Evolutionary conservation across 169 alveolate genomes (phyloP).

Genomic region (Besnoitia besnoiti): DNA sequence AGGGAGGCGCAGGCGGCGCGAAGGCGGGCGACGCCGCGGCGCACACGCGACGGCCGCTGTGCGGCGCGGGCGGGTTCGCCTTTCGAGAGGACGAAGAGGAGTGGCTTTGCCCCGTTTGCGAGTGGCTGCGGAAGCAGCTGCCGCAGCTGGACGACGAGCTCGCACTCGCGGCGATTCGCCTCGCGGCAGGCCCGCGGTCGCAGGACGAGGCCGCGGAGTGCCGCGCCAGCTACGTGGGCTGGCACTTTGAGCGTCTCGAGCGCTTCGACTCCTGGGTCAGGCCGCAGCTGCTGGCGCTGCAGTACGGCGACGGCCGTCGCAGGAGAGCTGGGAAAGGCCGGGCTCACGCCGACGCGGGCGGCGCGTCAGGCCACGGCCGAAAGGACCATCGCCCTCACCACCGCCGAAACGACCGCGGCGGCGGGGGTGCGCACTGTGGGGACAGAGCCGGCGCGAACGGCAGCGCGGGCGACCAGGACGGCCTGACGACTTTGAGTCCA

Average conservation of each 20-base stretch:
- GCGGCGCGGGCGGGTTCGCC: constrained; percentile 45
- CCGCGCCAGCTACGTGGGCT: background rate
- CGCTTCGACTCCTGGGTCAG: background rate
- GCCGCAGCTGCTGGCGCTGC: constrained; percentile 39
- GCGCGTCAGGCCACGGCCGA: background rate
- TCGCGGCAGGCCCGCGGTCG: constrained; percentile 48
- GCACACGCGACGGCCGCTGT: constrained; percentile 30
- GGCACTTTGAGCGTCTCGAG: constrained; percentile 1
- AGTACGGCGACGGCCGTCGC: constrained; percentile 43
- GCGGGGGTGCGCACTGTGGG: background rate
- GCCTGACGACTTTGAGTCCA: background rate
- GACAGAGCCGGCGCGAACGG: background rate
- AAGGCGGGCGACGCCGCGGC: background rate
- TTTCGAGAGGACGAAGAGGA: constrained; percentile 8
- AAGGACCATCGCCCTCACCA: background rate
- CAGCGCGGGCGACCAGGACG: background rate
- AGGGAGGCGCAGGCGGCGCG: constrained; percentile 1
- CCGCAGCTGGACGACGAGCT: constrained; percentile 48
- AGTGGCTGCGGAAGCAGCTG: constrained; percentile 32
- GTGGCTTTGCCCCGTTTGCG: constrained; percentile 43
- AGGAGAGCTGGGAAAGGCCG: background rate
- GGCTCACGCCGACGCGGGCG: background rate
- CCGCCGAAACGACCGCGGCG: background rate
- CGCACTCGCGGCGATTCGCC: constrained; percentile 38
- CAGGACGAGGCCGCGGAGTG: background rate